phyloP scores from a whole-genome alignment of 805 yeast genomes.

The Torulaspora maleeae region DNA sequence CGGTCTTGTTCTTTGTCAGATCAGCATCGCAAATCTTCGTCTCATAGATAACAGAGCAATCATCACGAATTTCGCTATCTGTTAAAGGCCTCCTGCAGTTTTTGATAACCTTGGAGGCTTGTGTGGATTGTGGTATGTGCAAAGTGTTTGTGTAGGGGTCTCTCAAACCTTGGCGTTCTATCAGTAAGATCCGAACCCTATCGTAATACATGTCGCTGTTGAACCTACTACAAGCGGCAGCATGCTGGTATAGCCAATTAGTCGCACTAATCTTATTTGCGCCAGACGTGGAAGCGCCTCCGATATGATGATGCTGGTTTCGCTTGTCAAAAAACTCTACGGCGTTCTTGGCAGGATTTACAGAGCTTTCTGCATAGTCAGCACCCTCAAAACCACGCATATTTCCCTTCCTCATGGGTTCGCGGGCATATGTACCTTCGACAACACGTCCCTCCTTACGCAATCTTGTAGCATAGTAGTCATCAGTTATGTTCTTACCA shows the following conservation, averaged over 20 bases:
- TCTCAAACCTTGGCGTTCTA: constrained; percentile 50
- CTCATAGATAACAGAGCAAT: constrained; percentile 42
- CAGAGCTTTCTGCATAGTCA: constrained; percentile 12
- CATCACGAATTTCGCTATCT: constrained; percentile 26
- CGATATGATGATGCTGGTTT: constrained; percentile 19
- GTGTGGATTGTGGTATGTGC: constrained; percentile 70
- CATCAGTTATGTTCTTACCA: constrained; percentile 80
- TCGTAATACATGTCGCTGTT: constrained; percentile 60
- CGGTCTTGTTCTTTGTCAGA: constrained; percentile 50
- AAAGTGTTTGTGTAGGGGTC: constrained; percentile 83
- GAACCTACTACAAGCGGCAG: constrained; percentile 67
- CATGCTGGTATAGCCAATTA: constrained; percentile 82
- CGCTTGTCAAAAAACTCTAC: constrained; percentile 40
- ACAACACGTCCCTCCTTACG: constrained; percentile 53
- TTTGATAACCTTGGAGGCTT: constrained; percentile 50
- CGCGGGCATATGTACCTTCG: constrained; percentile 48
- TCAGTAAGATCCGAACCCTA: constrained; percentile 45
- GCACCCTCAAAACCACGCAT: constrained; percentile 16
- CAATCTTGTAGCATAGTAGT: constrained; percentile 67
- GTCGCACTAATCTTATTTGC: constrained; percentile 49
- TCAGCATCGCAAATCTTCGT: constrained; percentile 46
- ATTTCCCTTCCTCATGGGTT: constrained; percentile 24
- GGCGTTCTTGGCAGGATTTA: constrained; percentile 36
- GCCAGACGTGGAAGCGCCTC: constrained; percentile 36
- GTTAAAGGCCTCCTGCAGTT: constrained; percentile 21